Base-by-base conservation (phyloP, 2,329 filamentous ascomycete genomes). In the Sclerotinia nivalis region DNA sequence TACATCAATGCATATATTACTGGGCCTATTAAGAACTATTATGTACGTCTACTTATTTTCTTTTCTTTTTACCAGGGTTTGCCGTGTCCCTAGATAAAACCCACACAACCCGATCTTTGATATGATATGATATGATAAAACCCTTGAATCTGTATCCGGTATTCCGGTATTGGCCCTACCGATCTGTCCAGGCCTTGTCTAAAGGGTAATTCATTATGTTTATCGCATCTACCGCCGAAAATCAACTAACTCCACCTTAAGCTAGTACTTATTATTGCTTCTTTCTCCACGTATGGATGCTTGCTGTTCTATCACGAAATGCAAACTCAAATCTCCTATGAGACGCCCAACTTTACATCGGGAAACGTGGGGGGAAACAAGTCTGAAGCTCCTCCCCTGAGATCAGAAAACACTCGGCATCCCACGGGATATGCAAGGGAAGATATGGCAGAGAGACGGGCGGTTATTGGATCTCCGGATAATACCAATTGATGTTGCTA, bases 221-320 rank as follows among this genome's bases (percentile, higher is more conserved):
- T 64, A 50, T 64, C 60, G 60, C 60, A 25, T 50, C 60, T 64
- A 64, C 60, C 60, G 60, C 60, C 45, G 31, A 25, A 20, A 50
- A 62, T 25, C 20, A 40, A 25, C 22, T n/a, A 43, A 22, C 31
- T 37, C 45, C 45, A 50, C 8, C 20, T 62, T n/a, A 37, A 34
- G 28, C 20, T 62, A 43, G 40, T 43, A 49, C 45, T 20, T 49
- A 13, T 34, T 15, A 34, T 62, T 37, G 31, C 59, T 49, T 49
- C 47, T 62, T 28, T 62, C 45, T 28, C 43, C 59, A 47, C 59
- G 43, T 28, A 49, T 62, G 59, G 13, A 62, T n/a, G 31, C 43
- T 34, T 61, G 59, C 18, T 49, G 28, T 49, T 62, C 28, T 40
- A n/a, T 62, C 59, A 37, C 54, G 40, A 37, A 55, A 20, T 31